Conservation (phyloP, 2,329 filamentous ascomycete species). For the Simplicillium sp. region DNA sequence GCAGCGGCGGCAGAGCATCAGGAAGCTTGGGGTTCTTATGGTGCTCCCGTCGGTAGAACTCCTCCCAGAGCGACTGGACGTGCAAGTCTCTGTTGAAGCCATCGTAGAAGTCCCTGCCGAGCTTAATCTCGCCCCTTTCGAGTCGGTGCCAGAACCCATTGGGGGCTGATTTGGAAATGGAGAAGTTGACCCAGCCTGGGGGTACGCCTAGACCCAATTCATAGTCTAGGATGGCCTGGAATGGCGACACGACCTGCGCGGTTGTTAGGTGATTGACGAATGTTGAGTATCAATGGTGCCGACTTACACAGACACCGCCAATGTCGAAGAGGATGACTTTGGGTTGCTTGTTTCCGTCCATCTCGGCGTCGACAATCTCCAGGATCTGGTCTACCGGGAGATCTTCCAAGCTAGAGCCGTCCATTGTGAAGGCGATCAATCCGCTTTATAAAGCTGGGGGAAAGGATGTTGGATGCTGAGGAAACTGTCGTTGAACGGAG, state of each 20-base stretch:
- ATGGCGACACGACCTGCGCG: conserved; percentile 75
- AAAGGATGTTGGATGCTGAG: no score
- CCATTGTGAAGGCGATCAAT: background rate
- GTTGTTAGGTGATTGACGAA: background rate
- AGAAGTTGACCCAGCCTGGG: conserved; percentile 83
- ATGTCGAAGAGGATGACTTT: conserved; percentile 88
- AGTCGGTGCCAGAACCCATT: conserved; percentile 80
- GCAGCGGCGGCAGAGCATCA: conserved; percentile 48
- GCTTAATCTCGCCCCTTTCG: conserved; percentile 70
- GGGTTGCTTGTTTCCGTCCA: conserved; percentile 41
- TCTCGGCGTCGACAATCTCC: conserved; percentile 20
- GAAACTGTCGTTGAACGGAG: no score
- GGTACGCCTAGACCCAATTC: conserved; percentile 70
- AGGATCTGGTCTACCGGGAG: conserved; percentile 18
- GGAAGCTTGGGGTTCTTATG: conserved; percentile 29
- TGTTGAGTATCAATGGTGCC: background rate
- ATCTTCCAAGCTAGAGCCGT: conserved; percentile 3
- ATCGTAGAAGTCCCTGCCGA: conserved; percentile 67
- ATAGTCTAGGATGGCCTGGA: conserved; percentile 89
- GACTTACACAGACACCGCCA: conserved; percentile 87
- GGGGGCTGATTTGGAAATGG: conserved; percentile 70
- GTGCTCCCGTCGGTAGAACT: conserved; percentile 44
- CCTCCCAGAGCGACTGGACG: conserved; percentile 55
- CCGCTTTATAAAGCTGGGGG: no score
- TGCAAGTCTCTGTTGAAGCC: conserved; percentile 69